Evolutionary conservation across 495 filamentous ascomycete species (phyloP), one percentile per base, ranked within the genome.

Genomic region (Bacidia gigantensis): DNA sequence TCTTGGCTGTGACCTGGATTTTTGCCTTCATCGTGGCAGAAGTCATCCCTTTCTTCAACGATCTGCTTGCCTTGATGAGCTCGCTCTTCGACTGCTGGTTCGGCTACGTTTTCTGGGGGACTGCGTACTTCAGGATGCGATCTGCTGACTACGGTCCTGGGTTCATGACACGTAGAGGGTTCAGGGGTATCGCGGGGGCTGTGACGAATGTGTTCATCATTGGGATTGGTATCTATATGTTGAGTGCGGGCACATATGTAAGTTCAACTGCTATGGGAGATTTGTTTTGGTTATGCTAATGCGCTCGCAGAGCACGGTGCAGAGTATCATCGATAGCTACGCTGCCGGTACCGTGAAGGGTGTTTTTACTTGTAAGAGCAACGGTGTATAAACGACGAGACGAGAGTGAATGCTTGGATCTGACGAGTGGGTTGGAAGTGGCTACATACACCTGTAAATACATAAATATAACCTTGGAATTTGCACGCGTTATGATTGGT

Each of bases 31-130:
- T 93, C 60, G 84, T 92, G 55, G 85, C 87, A 1, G 84, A 92
- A 58, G 84, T 89, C 44, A 92, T 94, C 58, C 87, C 87, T 0
- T 93, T 94, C 76, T 94, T 94, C 70, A 81, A 81, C 23, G 84
- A 86, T 48, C 71, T 94, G 32, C 71, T 90, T 10, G 83, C 82
- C 7, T 75, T 94, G 49, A 89, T 93, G 86, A 89, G 85, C 56
- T 85, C 86, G 17, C 76, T 94, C 12, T 94, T 94, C 59, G 87
- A 94, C 65, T 87, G 83, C 22, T 93, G 92, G 70, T 94, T 94
- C 55, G 87, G 87, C 17, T 94, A 90, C 68, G 90, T 93, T 60
- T 94, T 92, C 74, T 94, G 87, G 87, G 87, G 87, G 25, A 77
- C 86, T 3, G 87, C 87, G 1, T 94, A 92, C 62, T 73, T 92